Evolutionary conservation across 768 basidiomycete genomes (phyloP), one percentile per base, ranked within the genome.

Genomic region (Lepiota brunneoincarnata): DNA sequence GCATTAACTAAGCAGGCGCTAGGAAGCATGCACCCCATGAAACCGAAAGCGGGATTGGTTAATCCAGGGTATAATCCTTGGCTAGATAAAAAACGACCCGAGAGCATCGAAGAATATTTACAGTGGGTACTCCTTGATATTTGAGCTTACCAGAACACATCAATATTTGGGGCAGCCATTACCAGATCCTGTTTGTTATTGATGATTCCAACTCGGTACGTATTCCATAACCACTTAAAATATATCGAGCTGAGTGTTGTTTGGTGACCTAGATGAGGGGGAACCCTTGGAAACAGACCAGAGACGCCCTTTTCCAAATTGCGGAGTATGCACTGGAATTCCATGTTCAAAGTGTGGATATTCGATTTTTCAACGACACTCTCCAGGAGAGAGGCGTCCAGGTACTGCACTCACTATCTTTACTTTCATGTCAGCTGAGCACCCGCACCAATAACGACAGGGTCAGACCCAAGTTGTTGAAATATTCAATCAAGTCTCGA

Each of bases 201-300:
- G 66, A 69, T 49, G 68, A 69, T 56, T 69, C 68, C 20, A 58
- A 60, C 38, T 69, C 66, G 4, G 68, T 69, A 55, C 1, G 60
- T 62, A 15, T 24, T 34, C 17, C 37, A 10, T 6, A 14, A 6
- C 12, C 6, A 40, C 10, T 24, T 17, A 38, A 42, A 34, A 17
- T 18, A 23, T 18, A 38, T 17, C 31, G 26, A 35, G 14, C 4
- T 26, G n/a, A 5, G 5, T 36, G 15, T 7, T 12, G 15, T 24
- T 14, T 6, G 23, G 7, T 12, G 0, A 31, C 17, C 26, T 62
- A 64, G 67, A 65, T 64, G 51, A 55, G 34, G 57, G 58, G 11
- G 23, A 17, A 4, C 34, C 62, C 34, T 20, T 71, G 70, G 70
- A 10, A 41, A 5, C 64, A 69, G 58, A 58, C 65, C 6, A 50